Percentiles rank a stretch among this genome's conserved stretches.
These are phyloP conservation scores for Gaeumannomyces sp. DNA, from an alignment of 2,329 filamentous ascomycete genomes.

Conservation along the genomic window DNA sequence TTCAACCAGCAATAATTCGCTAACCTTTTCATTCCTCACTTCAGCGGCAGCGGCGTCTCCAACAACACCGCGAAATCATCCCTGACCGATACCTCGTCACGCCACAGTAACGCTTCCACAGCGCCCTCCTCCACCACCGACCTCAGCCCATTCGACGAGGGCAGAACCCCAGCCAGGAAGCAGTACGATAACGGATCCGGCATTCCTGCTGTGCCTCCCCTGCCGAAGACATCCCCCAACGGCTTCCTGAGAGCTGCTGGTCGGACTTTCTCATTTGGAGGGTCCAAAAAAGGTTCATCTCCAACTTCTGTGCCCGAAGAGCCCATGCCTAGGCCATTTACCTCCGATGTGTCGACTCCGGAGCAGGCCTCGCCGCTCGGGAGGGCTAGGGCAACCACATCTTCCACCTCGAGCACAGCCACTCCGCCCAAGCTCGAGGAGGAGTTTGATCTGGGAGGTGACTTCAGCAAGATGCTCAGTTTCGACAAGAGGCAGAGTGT, in stretches of 20 bases:
- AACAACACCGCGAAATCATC: constrained; percentile 56
- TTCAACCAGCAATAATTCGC: not conserved
- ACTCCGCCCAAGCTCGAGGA: constrained; percentile 44
- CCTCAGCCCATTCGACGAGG: constrained; percentile 33
- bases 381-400: constrained; percentile 44
- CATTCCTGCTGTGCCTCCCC: constrained; percentile 30
- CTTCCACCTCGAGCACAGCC: constrained; percentile 47
- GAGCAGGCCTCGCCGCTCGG: constrained; percentile 36
- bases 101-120: constrained; percentile 57
- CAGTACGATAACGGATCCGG: constrained; percentile 24
- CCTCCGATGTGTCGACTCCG: constrained; percentile 26
- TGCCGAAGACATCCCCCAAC: constrained; percentile 41
- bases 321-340: constrained; percentile 26
- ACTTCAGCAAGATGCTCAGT: constrained; percentile 52
- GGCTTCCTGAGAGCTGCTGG: constrained; percentile 51
- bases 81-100: constrained; percentile 54
- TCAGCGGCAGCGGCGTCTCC: constrained; percentile 52
- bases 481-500: constrained; percentile 50
- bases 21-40: not conserved
- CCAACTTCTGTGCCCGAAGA: constrained; percentile 31
- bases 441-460: constrained; percentile 48
- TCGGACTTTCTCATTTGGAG: constrained; percentile 55
- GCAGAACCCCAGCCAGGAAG: constrained; percentile 32
- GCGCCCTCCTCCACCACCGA: constrained; percentile 50
- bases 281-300: constrained; percentile 42